Evolutionary conservation across 345 rosid genomes (phyloP).

Genomic region (Populus nigra): DNA sequence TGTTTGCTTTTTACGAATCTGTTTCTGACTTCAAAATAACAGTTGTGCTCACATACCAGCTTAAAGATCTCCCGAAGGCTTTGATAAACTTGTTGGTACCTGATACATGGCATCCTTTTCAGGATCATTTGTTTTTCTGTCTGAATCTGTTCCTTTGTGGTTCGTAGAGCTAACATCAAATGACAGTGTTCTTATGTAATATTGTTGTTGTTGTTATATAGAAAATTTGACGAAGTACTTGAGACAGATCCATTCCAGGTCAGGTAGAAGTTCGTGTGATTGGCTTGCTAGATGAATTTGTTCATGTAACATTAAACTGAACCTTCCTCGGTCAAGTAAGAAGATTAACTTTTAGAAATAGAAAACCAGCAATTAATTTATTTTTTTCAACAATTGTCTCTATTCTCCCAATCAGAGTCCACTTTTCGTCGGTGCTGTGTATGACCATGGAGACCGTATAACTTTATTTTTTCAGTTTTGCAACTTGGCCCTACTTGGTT

Average conservation of each 20-base stretch:
- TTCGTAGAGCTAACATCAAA: constrained; percentile 35
- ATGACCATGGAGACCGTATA: not conserved
- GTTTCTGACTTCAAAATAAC: constrained; percentile 28
- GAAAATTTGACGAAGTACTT: constrained; percentile 19
- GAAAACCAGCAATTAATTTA: constrained; percentile 12
- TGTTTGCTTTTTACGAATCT: constrained; percentile 18
- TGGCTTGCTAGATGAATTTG: constrained; percentile 32
- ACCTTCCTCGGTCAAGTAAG: constrained; percentile 17
- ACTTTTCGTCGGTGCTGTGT: not conserved
- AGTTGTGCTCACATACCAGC: constrained; percentile 25
- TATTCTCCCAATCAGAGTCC: not conserved
- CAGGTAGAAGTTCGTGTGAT: constrained; percentile 22
- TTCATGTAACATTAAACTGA: constrained; percentile 24
- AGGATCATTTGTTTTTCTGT: constrained; percentile 34
- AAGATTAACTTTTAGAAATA: constrained; percentile 16
- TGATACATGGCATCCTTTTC: constrained; percentile 11
- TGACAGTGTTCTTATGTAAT: constrained; percentile 25
- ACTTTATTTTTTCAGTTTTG: not conserved
- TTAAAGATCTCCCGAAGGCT: constrained; percentile 20
- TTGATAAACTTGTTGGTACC: constrained; percentile 24
- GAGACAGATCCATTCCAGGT: constrained; percentile 11
- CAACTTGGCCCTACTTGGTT: not conserved
- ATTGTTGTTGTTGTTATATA: constrained; percentile 16
- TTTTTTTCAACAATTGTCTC: not conserved
- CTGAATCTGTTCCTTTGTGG: constrained; percentile 17